phyloP scores from a whole-genome alignment of 2,329 filamentous ascomycete species.

The Paecilomyces dactylethromorphus region DNA sequence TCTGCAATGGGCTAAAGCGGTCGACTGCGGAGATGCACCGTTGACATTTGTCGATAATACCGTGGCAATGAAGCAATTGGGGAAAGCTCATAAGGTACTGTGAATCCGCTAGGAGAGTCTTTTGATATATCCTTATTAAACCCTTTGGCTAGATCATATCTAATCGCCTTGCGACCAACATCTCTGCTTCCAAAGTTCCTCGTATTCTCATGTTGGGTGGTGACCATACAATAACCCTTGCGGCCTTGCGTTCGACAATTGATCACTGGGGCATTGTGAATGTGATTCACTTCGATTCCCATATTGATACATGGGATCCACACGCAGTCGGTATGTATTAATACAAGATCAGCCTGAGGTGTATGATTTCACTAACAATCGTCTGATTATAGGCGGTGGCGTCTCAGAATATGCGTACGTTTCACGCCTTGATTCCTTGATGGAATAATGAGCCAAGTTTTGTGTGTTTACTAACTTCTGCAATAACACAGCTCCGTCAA shows the following conservation, averaged over 20 bases:
- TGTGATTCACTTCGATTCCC: conserved; percentile 47
- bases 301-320: conserved; percentile 48
- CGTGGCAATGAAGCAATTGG: conserved; percentile 42
- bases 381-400: not conserved
- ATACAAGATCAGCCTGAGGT: not conserved
- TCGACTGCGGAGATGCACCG: conserved; percentile 47
- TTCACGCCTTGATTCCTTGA: not conserved
- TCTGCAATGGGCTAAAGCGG: conserved; percentile 40
- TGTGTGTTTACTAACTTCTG: not conserved
- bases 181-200: conserved; percentile 37
- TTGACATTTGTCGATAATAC: conserved; percentile 44
- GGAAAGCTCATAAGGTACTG: conserved; percentile 41
- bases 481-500: conserved; percentile 45
- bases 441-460: not conserved
- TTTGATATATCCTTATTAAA: conserved; percentile 1
- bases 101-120: too few species aligned
- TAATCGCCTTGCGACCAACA: conserved; percentile 33
- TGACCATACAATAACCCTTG: conserved; percentile 46
- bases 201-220: conserved; percentile 45
- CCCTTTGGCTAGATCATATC: conserved; percentile 9
- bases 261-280: conserved; percentile 45
- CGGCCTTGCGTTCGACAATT: conserved; percentile 39
- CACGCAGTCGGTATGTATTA: conserved; percentile 40
- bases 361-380: not conserved
- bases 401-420: not conserved